Conservation (phyloP, 1,284 basidiomycete species). For the Wallemia ichthyophaga region DNA sequence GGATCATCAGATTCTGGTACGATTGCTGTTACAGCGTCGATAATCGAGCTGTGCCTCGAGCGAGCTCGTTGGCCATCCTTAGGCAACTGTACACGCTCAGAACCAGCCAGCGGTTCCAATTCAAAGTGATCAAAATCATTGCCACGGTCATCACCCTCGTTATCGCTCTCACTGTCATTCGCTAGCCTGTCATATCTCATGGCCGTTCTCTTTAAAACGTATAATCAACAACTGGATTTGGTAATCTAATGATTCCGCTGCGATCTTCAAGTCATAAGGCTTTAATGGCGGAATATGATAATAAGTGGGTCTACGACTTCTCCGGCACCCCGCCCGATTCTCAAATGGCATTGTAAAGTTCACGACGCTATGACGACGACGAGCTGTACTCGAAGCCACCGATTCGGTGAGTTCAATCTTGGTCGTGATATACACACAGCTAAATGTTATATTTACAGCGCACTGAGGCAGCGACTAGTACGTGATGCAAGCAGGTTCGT, state of each 20-base stretch:
- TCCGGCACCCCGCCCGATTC: too few relatives aligned
- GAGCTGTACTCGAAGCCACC: neutral
- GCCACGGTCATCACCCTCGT: too few relatives aligned
- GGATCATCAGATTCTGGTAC: neutral
- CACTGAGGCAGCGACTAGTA: neutral
- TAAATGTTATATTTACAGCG: neutral
- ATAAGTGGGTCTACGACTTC: too few relatives aligned
- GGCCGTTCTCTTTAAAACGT: neutral
- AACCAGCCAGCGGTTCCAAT: neutral
- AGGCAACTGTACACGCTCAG: neutral
- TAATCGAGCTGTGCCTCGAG: neutral
- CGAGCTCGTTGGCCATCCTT: neutral
- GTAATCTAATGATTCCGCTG: neutral
- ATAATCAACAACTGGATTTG: neutral
- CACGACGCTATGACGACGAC: neutral
- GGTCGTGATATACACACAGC: neutral
- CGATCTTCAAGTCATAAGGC: neutral
- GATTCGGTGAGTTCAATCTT: neutral
- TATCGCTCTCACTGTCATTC: neutral
- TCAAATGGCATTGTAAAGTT: too few relatives aligned
- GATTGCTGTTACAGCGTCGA: neutral
- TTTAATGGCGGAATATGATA: neutral
- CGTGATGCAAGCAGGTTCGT: slow-evolving; percentile 1
- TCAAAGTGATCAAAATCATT: too few relatives aligned
- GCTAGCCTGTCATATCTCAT: neutral